phyloP scores from a whole-genome alignment of 164 flowering plant genomes.

The Echeveria elegans region DNA sequence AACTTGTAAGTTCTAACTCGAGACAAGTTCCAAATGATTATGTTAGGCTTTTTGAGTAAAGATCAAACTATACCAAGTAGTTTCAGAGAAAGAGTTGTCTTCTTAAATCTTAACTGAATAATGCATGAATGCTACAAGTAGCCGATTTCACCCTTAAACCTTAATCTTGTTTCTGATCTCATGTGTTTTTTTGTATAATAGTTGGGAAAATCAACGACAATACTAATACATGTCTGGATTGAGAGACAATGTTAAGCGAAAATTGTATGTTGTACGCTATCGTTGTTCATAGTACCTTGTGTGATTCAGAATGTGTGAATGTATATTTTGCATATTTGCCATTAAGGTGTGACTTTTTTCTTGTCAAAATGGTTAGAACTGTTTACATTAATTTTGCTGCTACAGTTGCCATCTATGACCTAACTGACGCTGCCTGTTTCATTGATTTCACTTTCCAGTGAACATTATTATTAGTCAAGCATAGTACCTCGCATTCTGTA shows the following conservation, averaged over 20 bases:
- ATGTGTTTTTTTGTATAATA: neutral
- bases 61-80: neutral
- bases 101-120: too few relatives aligned
- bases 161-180: neutral
- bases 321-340: neutral
- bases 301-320: neutral
- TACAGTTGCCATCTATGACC: neutral
- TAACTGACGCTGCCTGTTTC: neutral
- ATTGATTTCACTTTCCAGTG: neutral
- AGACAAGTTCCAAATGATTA: neutral
- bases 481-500: neutral
- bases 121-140: neutral
- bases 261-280: neutral
- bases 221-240: neutral
- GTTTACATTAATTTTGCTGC: neutral
- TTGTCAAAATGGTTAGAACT: neutral
- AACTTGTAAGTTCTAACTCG: too few relatives aligned
- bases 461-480: neutral
- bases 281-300: neutral
- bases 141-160: neutral
- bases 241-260: neutral
- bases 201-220: neutral
- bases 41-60: neutral
- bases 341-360: neutral
- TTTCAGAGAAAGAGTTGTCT: neutral